Base-by-base conservation (phyloP, 768 basidiomycete genomes). In the Coprinopsis cinerea region DNA sequence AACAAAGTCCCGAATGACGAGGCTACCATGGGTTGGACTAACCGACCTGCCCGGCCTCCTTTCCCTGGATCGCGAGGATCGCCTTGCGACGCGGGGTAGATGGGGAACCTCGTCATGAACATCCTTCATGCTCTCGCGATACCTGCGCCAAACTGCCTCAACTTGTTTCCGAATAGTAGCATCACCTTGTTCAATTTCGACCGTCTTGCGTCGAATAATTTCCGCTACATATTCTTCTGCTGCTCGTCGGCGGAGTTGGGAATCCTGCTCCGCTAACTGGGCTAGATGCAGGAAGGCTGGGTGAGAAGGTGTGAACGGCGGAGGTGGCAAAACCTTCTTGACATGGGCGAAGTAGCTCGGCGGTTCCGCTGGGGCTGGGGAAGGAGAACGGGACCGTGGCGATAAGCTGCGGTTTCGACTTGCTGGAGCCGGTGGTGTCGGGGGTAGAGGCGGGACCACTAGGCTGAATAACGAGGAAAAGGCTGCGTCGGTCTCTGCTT, bases 241-340 rank as follows among this genome's bases (percentile, higher is more conserved):
- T 43, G 68, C 63, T 24, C 70, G 64, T 52, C 86, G 77, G 44
- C 80, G 61, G 45, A 66, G 69, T 34, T 79, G 67, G 0, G 85
- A 86, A 56, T 76, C 67, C 27, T 72, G 63, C 22, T 67, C 61
- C 13, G 88, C 88, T 43, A 81, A 59, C 20, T 74, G 69, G 14
- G 82, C 73, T 26, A 91, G 70, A 61, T 86, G 81, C 36, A 70
- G 53, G 59, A 90, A 91, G 35, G 81, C 77, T 5, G 81, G 79
- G 56, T 91, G 85, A 15, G 83, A 79, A 5, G 88, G 83, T 0
- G 83, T 78, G 64, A 86, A 90, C 15, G 88, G 88, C 18, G 83
- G 79, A 15, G 87, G 87, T 23, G 81, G 79, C 61, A 88, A 85
- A 32, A 90, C 65, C 4, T 83, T 74, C 32, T 75, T 74, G 54